phyloP scores from a whole-genome alignment of 2,329 filamentous ascomycete species.

The Polytolypa hystricis region DNA sequence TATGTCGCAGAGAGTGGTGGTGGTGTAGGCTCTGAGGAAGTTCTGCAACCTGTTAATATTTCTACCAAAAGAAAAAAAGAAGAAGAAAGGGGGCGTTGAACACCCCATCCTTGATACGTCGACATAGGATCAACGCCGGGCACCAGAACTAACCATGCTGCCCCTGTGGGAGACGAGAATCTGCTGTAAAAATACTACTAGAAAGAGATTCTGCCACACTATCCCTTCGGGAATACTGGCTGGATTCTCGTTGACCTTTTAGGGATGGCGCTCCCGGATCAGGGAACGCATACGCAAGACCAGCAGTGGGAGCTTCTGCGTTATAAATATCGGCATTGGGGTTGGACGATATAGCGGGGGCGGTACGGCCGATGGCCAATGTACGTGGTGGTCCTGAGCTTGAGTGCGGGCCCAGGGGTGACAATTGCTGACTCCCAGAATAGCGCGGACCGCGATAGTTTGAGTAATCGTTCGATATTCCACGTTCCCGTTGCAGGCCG shows the following conservation, averaged over 20 bases:
- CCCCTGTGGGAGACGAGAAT: slow-evolving; percentile 34
- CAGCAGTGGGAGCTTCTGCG: slow-evolving; percentile 38
- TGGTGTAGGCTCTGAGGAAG: slow-evolving; percentile 38
- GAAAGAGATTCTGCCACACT: slow-evolving; percentile 37
- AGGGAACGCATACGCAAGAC: slow-evolving; percentile 41
- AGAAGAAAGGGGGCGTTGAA: too few relatives aligned
- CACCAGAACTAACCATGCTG: slow-evolving; percentile 35
- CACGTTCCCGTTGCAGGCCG: slow-evolving; percentile 17
- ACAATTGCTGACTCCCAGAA: slow-evolving; percentile 29
- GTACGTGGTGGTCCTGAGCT: slow-evolving; percentile 29
- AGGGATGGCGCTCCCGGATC: slow-evolving; percentile 33
- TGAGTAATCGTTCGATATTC: slow-evolving; percentile 25
- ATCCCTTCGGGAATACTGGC: slow-evolving; percentile 33
- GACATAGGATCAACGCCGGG: too few relatives aligned
- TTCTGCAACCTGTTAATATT: slow-evolving; percentile 20
- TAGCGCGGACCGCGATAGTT: slow-evolving; percentile 31
- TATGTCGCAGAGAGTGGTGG: slow-evolving; percentile 38
- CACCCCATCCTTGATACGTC: too few relatives aligned
- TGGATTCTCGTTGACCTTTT: slow-evolving; percentile 17
- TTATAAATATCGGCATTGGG: slow-evolving; percentile 40
- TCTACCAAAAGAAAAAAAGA: neutral
- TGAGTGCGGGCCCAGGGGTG: slow-evolving; percentile 31
- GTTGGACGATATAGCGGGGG: slow-evolving; percentile 39
- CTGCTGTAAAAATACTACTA: slow-evolving; percentile 40
- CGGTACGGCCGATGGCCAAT: slow-evolving; percentile 36